phyloP scores from a whole-genome alignment of 495 filamentous ascomycete genomes.

The Penicillium silybi region DNA sequence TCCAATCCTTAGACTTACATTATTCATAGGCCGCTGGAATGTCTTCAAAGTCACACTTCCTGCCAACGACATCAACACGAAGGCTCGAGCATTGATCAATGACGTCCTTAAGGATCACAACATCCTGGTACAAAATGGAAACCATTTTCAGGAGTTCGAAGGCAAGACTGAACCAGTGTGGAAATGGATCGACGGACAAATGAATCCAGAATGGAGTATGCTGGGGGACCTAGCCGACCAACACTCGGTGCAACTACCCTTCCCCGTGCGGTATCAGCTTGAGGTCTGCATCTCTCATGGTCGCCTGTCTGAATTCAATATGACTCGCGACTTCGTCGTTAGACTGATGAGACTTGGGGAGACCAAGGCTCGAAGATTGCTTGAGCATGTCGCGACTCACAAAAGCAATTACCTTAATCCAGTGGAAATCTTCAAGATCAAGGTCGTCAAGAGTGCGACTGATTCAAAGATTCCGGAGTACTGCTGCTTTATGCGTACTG shows the following conservation, averaged over 20 bases:
- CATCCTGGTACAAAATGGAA: slow-evolving; percentile 41
- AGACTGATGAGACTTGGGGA: slow-evolving; percentile 51
- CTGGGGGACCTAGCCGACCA: slow-evolving; percentile 32
- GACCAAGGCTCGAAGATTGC: slow-evolving; percentile 45
- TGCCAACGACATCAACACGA: slow-evolving; percentile 24
- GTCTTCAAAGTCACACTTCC: slow-evolving; percentile 34
- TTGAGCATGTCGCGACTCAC: slow-evolving; percentile 60
- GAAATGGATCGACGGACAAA: slow-evolving; percentile 50
- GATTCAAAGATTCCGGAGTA: slow-evolving; percentile 60
- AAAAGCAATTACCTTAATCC: slow-evolving; percentile 63
- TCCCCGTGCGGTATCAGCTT: slow-evolving; percentile 79
- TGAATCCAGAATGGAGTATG: slow-evolving; percentile 7
- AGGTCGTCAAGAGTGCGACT: slow-evolving; percentile 38
- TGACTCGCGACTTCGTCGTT: slow-evolving; percentile 60
- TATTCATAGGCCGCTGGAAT: slow-evolving; percentile 36
- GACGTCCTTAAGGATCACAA: slow-evolving; percentile 71
- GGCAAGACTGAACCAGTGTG: slow-evolving; percentile 39
- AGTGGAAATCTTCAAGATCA: slow-evolving; percentile 65
- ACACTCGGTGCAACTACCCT: slow-evolving; percentile 52
- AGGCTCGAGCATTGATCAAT: slow-evolving; percentile 41
- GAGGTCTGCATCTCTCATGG: slow-evolving; percentile 86
- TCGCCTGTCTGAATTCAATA: slow-evolving; percentile 72
- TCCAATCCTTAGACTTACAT: not conserved
- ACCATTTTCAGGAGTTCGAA: slow-evolving; percentile 14
- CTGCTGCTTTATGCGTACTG: slow-evolving; percentile 71